Base-by-base conservation (phyloP, 805 yeast genomes). In the Lipomyces oligophaga region DNA sequence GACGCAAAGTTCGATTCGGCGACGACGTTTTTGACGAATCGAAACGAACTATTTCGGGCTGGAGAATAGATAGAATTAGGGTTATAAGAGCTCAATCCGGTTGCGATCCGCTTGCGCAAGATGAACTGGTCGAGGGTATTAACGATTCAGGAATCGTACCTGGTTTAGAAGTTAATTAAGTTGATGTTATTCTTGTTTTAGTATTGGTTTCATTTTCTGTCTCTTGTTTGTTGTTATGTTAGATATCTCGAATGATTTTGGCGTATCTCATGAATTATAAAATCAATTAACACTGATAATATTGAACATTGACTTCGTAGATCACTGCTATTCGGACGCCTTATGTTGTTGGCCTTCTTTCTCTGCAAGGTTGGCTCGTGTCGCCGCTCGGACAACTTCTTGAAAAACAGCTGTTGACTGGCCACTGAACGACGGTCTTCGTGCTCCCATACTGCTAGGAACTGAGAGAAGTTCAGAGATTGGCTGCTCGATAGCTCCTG, bases 371-470 rank as follows among this genome's bases (percentile, higher is more conserved):
- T 76, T 79, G 58, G 81, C 78, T 43, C 77, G 71, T 16, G 77
- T 69, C 0, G 86, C 90, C 1, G 88, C 80, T 43, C 70, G 72
- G 2, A 83, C 90, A 55, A 83, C 77, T 60, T 80, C 85, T 21
- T 79, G 81, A 66, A 83, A 82, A 4, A 33, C 58, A n/a, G 34
- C 7, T 3, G 54, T 22, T 34, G 54, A 35, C n/a, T 40, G 43
- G 8, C 55, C 55, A n/a, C 52, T 45, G 21, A 41, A 41, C 11
- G 48, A 50, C 13, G 40, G 28, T 24, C 48, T 32, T 20, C 54
- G 43, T 27, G 22, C 6, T 4, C 5, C 18, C 13, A 27, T 5
- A n/a, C 8, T 13, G 38, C 24, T 35, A 47, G 33, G 24, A 18
- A 21, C 34, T 25, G 25, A 30, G n/a, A 5, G 30, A 13, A 24